Base-by-base conservation (phyloP, 306 rosid genomes). In the Gastrolobium villosum region DNA sequence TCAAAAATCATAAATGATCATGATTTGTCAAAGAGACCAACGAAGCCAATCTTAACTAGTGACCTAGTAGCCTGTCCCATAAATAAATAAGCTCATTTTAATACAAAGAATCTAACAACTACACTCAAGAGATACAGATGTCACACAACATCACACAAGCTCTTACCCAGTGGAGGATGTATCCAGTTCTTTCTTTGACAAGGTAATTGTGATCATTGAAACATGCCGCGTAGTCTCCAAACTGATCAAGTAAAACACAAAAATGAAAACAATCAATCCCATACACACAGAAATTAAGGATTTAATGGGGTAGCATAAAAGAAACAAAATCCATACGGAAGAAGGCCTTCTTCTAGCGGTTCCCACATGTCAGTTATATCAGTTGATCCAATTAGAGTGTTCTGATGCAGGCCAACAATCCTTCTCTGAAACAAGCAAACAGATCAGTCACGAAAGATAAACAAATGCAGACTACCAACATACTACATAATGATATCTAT, bases 321-420 rank as follows among this genome's bases (percentile, higher is more conserved):
- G 53, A 63, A 74, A 76, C 49, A 53, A 80, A 62, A 72, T 50
- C 28, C 97, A 63, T 89, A 94, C 98, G 94, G 93, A 75, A 88
- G 91, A 79, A 94, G 89, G 91, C 98, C 97, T 83, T 94, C 96
- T 88, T 94, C 98, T 1, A 92, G 89, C 6, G 98, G 98, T 65
- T 94, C 97, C 93, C 97, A 94, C 35, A 70, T 84, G 41, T 94
- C 98, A 9, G 92, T 94, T 57, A 94, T 90, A 85, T 92, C 97
- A 39, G 85, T 92, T 53, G 98, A 94, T 81, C 96, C 97, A 65
- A 90, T 90, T 14, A 31, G 56, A 2, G 93, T 90, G 75, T 84
- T 89, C 65, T 94, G 98, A 80, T 92, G 97, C 39, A 94, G 90
- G 57, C 91, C 92, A 67, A 80, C 84, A 89, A 89, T 92, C 87